Evolutionary conservation across 352 stramenopile species (phyloP).

Genomic region (Pythium volutum): DNA sequence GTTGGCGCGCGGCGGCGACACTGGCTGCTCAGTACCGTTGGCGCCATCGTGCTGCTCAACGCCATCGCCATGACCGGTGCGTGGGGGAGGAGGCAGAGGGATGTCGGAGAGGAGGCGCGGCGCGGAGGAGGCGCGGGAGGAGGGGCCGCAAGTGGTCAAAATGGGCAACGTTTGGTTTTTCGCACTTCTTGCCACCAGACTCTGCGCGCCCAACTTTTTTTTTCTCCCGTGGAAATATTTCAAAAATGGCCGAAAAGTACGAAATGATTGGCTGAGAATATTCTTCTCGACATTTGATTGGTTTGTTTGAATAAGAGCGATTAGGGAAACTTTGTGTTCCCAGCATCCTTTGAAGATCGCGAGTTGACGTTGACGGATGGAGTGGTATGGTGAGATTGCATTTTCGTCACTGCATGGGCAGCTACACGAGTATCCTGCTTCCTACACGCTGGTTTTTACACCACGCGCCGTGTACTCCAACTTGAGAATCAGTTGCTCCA

Average conservation of each 20-base stretch:
- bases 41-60: slow-evolving; percentile 16
- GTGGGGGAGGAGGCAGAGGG: not conserved
- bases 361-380: not conserved
- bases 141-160: not conserved
- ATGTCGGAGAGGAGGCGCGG: not conserved
- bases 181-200: not conserved
- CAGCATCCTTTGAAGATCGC: slow-evolving; percentile 5
- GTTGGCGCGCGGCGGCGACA: not conserved
- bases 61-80: slow-evolving; percentile 21
- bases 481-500: too few relatives aligned
- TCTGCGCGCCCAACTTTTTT: slow-evolving; percentile 14
- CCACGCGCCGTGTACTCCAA: too few relatives aligned
- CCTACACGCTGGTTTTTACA: not conserved
- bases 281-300: slow-evolving; percentile 1
- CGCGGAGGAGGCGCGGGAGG: not conserved
- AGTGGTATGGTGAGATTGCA: not conserved
- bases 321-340: not conserved
- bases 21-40: not conserved
- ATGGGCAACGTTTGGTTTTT: not conserved
- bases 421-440: too few relatives aligned
- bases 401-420: too few relatives aligned
- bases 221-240: too few relatives aligned
- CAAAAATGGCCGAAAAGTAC: not conserved
- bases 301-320: slow-evolving; percentile 10
- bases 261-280: slow-evolving; percentile 12